Conservation (phyloP, 345 rosid species). For the Durio zibethinus region DNA sequence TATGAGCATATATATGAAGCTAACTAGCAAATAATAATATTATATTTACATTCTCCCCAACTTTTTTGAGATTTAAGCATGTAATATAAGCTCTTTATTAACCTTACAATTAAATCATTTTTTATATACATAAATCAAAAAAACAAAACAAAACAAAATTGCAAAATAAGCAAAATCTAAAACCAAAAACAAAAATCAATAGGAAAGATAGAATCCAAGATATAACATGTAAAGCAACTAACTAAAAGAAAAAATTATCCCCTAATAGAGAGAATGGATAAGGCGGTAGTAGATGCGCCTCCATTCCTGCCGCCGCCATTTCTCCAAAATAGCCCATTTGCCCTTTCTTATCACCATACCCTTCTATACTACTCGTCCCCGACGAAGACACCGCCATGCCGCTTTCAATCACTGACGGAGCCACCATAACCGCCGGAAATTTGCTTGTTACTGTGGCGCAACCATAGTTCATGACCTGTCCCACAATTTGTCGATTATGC, state of each 20-base stretch:
- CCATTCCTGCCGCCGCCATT: slow-evolving; percentile 36
- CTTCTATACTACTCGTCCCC: slow-evolving; percentile 23
- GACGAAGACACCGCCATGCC: slow-evolving; percentile 18
- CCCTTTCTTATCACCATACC: slow-evolving; percentile 21
- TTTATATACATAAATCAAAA: background rate
- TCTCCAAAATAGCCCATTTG: slow-evolving; percentile 40
- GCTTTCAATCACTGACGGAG: slow-evolving; percentile 20
- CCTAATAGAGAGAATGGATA: slow-evolving; percentile 66
- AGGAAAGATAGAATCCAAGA: slow-evolving; percentile 3
- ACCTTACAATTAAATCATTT: background rate
- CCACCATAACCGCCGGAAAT: slow-evolving; percentile 9
- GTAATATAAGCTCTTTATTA: background rate
- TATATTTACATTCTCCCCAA: too few relatives aligned
- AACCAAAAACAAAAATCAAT: background rate
- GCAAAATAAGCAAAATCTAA: slow-evolving; percentile 2
- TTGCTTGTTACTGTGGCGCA: background rate
- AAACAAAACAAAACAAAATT: background rate
- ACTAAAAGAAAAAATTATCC: slow-evolving; percentile 54
- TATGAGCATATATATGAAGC: too few relatives aligned
- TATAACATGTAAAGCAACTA: slow-evolving; percentile 4
- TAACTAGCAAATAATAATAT: too few relatives aligned
- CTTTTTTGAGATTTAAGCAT: too few relatives aligned
- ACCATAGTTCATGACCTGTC: slow-evolving; percentile 7
- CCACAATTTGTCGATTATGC: background rate
- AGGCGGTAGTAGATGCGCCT: slow-evolving; percentile 38